Conservation (phyloP, 345 rosid species). For the Reutealis trisperma region DNA sequence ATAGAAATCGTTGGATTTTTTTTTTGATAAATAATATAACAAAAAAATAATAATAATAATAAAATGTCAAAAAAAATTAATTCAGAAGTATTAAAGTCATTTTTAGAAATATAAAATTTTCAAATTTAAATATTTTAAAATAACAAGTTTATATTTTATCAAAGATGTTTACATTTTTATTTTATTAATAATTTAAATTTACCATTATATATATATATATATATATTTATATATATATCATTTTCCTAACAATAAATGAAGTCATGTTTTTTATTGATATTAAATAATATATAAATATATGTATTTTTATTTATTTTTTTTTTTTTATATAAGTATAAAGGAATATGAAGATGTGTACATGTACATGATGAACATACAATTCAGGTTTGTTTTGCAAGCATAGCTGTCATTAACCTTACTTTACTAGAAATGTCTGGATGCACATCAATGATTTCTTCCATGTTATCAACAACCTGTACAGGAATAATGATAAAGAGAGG, state of each 20-base stretch:
- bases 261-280: neutral
- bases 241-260: neutral
- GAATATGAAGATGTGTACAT: neutral
- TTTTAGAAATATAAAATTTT: no score
- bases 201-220: no score
- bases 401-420: slow-evolving; percentile 37
- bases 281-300: neutral
- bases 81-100: no score
- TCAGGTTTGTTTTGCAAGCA: slow-evolving; percentile 8
- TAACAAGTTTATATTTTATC: no score
- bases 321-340: neutral
- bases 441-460: slow-evolving; percentile 46
- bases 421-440: slow-evolving; percentile 51
- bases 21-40: no score
- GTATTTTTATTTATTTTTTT: neutral
- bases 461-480: slow-evolving; percentile 20
- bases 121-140: no score
- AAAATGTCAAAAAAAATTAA: no score
- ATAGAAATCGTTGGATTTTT: no score
- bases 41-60: no score
- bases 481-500: neutral
- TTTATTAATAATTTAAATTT: no score
- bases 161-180: no score
- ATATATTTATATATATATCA: no score
- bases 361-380: slow-evolving; percentile 28